Base-by-base conservation (phyloP, 345 rosid species). In the Corchorus capsularis region DNA sequence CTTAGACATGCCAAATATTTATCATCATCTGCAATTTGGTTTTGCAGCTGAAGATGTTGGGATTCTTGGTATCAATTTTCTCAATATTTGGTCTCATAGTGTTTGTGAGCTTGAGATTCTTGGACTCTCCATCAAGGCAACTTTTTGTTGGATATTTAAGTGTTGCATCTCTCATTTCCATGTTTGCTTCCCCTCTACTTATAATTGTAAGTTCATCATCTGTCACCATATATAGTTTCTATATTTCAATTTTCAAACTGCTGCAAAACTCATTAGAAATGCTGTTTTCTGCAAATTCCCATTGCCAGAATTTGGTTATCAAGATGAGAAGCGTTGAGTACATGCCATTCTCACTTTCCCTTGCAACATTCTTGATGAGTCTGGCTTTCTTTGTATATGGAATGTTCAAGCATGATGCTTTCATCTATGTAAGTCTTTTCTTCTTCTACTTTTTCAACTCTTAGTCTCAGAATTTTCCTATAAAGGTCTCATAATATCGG, bases 331-430 rank as follows among this genome's bases (percentile, higher is more conserved):
- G 92, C 17, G 85, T 86, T 4, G 92, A 86, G 22, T 88, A 68
- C 83, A 88, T 88, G 92, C 88, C 92, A 0, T 82, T 85, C 49
- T 79, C 56, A 52, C 89, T 88, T n/a, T 88, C 92, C 10, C 76
- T 88, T 22, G 79, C 92, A 14, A 83, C 87, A 34, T 83, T 86
- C 75, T 47, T 85, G 76, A 86, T 72, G 87, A 85, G 89, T 69
- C 77, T 86, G n/a, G 85, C 89, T 20, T 85, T 88, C 80, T 81
- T 75, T n/a, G 78, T 70, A 0, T 88, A 83, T 43, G 88, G 89
- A 76, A 20, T 80, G 74, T 54, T 84, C 46, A 85, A 80, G 80
- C 76, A 68, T 10, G 88, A 88, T 69, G 76, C 83, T 61, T 88
- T 85, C 82, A 56, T 86, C 12, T 88, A 77, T 22, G 92, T 83